phyloP scores from a whole-genome alignment of 148 eudicot species.

The Rheum nobile region DNA sequence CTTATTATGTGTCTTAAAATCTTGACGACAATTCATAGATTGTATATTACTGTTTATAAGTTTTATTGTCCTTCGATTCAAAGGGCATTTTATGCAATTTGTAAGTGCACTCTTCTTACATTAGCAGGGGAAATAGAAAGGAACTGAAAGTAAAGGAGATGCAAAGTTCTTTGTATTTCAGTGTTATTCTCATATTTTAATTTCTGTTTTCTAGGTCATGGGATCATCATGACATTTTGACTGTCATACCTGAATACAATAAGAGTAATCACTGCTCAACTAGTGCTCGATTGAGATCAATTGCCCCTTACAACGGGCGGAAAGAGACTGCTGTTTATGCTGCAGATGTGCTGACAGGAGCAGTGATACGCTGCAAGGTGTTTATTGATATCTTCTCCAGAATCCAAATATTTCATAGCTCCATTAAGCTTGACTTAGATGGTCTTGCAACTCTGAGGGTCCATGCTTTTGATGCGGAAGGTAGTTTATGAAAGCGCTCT shows the following conservation, averaged over 20 bases:
- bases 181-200: constrained; percentile 1
- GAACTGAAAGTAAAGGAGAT: neutral
- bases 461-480: constrained; percentile 85
- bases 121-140: neutral
- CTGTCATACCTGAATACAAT: constrained; percentile 75
- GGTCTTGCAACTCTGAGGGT: constrained; percentile 85
- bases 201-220: constrained; percentile 56
- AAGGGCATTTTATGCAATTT: neutral
- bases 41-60: neutral
- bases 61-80: neutral
- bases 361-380: constrained; percentile 75
- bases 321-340: constrained; percentile 95
- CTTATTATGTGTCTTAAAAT: too few relatives aligned
- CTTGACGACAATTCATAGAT: neutral
- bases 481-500: constrained; percentile 21
- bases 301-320: constrained; percentile 74
- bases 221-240: constrained; percentile 89
- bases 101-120: neutral
- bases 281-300: constrained; percentile 79
- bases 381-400: constrained; percentile 75
- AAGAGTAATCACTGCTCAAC: constrained; percentile 66
- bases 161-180: neutral
- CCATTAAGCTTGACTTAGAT: constrained; percentile 81
- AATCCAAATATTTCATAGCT: constrained; percentile 83
- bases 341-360: constrained; percentile 68